Evolutionary conservation across 129 eudicot genomes (phyloP).

Genomic region (Saussurea involucrata): DNA sequence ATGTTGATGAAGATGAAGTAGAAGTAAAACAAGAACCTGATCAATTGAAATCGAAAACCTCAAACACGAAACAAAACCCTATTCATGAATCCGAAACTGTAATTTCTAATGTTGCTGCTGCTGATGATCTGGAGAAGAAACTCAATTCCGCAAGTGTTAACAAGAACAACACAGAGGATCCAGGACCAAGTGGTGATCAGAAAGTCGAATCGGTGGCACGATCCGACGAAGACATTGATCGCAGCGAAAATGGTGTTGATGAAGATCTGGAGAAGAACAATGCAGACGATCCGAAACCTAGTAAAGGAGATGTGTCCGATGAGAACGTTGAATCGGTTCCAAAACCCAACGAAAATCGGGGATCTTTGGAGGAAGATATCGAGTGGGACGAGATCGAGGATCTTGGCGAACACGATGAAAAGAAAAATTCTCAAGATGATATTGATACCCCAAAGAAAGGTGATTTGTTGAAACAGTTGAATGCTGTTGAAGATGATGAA

Average conservation of each 20-base stretch:
- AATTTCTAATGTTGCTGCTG: constrained; percentile 11
- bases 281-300: constrained; percentile 10
- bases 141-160: neutral
- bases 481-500: constrained; percentile 61
- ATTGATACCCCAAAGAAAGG: constrained; percentile 39
- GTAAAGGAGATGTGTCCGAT: neutral
- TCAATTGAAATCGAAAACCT: neutral
- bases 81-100: neutral
- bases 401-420: constrained; percentile 60
- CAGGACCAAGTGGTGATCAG: neutral
- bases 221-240: neutral
- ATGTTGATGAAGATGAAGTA: constrained; percentile 42
- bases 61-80: neutral
- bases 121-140: constrained; percentile 8
- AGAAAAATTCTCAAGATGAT: constrained; percentile 30
- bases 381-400: constrained; percentile 99
- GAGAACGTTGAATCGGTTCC: constrained; percentile 20
- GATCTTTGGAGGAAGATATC: constrained; percentile 58
- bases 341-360: constrained; percentile 30
- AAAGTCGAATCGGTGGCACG: neutral
- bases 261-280: neutral
- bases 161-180: neutral
- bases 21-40: constrained; percentile 2
- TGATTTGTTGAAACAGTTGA: constrained; percentile 51
- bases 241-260: neutral